phyloP scores from a whole-genome alignment of 805 yeast genomes.

The Cyberlindnera petersonii region DNA sequence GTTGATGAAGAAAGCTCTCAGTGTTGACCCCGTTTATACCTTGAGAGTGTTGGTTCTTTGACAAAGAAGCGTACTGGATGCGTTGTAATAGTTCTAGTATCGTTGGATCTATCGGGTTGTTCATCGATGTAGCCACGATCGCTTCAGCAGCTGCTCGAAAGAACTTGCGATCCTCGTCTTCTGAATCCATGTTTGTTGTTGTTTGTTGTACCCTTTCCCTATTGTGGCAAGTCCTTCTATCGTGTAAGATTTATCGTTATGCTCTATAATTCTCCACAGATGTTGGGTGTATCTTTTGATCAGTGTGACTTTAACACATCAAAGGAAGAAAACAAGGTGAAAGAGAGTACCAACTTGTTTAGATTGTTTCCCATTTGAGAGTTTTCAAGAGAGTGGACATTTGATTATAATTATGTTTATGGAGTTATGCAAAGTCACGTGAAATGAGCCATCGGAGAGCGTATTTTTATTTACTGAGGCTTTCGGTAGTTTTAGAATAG shows the following conservation, averaged over 20 bases:
- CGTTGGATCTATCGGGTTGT: conserved; percentile 55
- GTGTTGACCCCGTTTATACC: neutral
- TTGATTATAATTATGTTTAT: conserved; percentile 1
- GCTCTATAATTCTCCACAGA: no score
- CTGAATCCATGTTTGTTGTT: conserved; percentile 10
- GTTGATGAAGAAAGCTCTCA: conserved; percentile 4
- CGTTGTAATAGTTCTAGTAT: conserved; percentile 54
- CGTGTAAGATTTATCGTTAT: neutral
- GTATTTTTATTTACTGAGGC: no score
- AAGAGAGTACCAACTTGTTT: no score
- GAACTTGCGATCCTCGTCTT: conserved; percentile 50
- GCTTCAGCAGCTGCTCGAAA: conserved; percentile 61
- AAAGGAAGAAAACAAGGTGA: no score
- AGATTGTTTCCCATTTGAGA: no score
- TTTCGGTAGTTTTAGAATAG: no score
- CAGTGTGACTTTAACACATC: no score
- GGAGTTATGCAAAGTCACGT: conserved; percentile 15
- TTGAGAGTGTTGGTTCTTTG: conserved; percentile 4
- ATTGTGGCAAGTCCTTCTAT: neutral
- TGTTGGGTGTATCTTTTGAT: no score
- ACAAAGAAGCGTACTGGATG: conserved; percentile 46
- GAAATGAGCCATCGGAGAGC: conserved; percentile 5
- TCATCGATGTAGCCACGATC: conserved; percentile 47
- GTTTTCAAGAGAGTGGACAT: no score
- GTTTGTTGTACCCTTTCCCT: no score